Conservation (phyloP, 1,284 basidiomycete genomes). For the Cryptococcus sp. region DNA sequence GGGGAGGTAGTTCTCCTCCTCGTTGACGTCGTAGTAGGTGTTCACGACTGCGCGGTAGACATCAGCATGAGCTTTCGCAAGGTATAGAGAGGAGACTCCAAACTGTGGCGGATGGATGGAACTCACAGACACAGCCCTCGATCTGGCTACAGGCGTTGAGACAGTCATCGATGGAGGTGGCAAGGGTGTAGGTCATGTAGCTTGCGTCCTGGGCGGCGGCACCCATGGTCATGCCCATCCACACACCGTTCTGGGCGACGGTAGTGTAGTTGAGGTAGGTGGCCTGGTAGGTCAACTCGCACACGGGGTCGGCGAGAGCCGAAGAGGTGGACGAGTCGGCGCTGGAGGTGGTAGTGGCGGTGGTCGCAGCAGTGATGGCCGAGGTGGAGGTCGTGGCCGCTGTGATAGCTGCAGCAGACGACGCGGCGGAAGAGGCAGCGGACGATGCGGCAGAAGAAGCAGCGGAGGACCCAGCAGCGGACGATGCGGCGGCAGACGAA, state of each 20-base stretch:
- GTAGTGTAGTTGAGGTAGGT: conserved; percentile 32
- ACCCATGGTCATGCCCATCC: conserved; percentile 31
- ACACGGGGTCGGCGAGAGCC: conserved; percentile 24
- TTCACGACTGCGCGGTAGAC: conserved; percentile 15
- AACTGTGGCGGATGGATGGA: neutral
- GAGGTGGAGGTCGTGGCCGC: conserved; percentile 2
- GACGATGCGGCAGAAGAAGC: conserved; percentile 9
- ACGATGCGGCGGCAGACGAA: conserved; percentile 5
- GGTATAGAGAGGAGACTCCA: neutral
- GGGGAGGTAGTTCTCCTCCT: conserved; percentile 27
- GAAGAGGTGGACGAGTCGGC: conserved; percentile 4
- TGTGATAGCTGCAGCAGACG: conserved; percentile 6
- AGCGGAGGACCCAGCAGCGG: conserved; percentile 4
- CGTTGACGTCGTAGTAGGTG: conserved; percentile 34
- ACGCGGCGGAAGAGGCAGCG: conserved; percentile 7
- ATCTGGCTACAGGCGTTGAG: conserved; percentile 32
- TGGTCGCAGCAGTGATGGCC: conserved; percentile 5
- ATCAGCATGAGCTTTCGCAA: neutral
- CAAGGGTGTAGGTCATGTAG: conserved; percentile 43
- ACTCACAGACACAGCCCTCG: conserved; percentile 22
- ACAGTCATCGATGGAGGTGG: conserved; percentile 31
- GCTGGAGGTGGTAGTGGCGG: conserved; percentile 3
- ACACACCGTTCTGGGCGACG: conserved; percentile 34
- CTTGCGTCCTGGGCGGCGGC: conserved; percentile 32
- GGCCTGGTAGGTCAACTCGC: conserved; percentile 28